Conservation (phyloP, 116 monocot genomes). For the Zostera marina region DNA sequence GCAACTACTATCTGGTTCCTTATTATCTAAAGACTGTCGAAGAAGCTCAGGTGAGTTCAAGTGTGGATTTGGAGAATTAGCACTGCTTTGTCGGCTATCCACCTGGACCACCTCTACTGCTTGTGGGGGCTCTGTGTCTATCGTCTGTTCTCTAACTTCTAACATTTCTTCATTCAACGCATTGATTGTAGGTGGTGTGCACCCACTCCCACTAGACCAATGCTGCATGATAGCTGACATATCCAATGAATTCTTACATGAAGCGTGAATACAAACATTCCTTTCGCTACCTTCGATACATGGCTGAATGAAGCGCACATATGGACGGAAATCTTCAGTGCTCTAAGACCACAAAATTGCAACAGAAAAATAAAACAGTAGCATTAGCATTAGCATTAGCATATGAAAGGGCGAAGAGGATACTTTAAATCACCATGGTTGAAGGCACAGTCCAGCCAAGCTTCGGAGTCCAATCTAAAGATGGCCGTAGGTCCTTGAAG, state of each 20-base stretch:
- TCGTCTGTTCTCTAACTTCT: not conserved
- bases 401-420: not conserved
- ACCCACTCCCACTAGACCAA: not conserved
- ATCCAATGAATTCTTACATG: not conserved
- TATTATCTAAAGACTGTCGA: not conserved
- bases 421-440: conserved; percentile 4
- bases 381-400: not conserved
- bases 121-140: not conserved
- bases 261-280: no score
- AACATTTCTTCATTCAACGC: not conserved
- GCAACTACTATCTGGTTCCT: conserved; percentile 1
- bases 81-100: not conserved
- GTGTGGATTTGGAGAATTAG: not conserved
- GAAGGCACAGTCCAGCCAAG: conserved; percentile 50
- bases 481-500: conserved; percentile 53
- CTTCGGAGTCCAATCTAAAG: conserved; percentile 51
- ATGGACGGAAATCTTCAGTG: not conserved
- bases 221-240: not conserved
- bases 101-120: not conserved
- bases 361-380: not conserved
- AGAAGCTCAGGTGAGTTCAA: not conserved
- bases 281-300: not conserved
- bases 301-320: conserved; percentile 2
- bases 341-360: not conserved
- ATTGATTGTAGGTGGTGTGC: not conserved